Evolutionary conservation across 2,329 filamentous ascomycete genomes (phyloP).

Genomic region (Paradendryphiella salina): DNA sequence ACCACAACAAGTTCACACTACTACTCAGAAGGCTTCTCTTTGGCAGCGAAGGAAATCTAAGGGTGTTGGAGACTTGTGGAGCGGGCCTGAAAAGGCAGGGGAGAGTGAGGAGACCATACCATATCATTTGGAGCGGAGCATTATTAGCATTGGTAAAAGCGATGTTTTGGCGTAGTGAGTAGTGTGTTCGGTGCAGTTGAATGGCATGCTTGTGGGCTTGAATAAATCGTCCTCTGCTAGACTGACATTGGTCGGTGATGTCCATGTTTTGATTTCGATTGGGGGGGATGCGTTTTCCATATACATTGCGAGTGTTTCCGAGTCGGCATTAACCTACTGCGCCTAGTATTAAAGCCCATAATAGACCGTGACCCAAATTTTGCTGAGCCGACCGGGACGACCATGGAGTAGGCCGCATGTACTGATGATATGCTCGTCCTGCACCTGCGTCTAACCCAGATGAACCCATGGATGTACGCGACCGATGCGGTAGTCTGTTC

Average conservation of each 20-base stretch:
- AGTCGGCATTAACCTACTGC: background rate
- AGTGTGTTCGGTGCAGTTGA: conserved; percentile 25
- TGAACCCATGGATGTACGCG: background rate
- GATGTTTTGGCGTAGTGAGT: conserved; percentile 14
- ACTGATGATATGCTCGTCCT: background rate
- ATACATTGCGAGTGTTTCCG: background rate
- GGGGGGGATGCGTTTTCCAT: background rate
- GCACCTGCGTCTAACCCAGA: background rate
- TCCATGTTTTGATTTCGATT: background rate
- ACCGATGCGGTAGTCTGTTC: background rate
- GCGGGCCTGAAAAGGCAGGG: conserved; percentile 5
- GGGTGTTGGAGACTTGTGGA: conserved; percentile 23
- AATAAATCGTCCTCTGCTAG: no score
- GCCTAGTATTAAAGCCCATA: background rate
- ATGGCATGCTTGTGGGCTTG: conserved; percentile 15
- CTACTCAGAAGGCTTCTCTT: conserved; percentile 38
- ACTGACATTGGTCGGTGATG: background rate
- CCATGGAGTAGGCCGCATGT: background rate
- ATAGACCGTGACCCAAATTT: background rate
- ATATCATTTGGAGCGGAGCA: conserved; percentile 33
- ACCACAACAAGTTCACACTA: conserved; percentile 28
- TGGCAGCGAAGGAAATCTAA: conserved; percentile 25
- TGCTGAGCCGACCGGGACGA: background rate
- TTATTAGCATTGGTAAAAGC: conserved; percentile 21
- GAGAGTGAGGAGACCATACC: conserved; percentile 32